phyloP scores from a whole-genome alignment of 306 rosid genomes.

The Arachis hypogaea region DNA sequence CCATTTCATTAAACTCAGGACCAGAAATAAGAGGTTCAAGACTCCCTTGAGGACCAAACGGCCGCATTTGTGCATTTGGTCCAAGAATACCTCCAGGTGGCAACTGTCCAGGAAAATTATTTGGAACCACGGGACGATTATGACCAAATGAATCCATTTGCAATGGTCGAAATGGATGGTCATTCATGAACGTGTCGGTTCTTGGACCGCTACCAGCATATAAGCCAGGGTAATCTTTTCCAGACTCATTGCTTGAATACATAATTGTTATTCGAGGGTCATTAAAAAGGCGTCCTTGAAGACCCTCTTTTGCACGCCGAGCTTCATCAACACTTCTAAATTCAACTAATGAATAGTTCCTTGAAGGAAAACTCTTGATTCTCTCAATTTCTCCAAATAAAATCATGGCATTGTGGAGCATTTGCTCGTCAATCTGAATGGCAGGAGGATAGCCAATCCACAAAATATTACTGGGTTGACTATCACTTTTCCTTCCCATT shows the following conservation, averaged over 20 bases:
- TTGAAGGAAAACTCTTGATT: constrained; percentile 87
- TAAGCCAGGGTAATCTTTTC: constrained; percentile 67
- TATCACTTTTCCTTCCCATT: constrained; percentile 65
- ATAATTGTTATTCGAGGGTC: constrained; percentile 90
- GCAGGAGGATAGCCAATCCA: constrained; percentile 95
- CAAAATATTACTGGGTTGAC: constrained; percentile 76
- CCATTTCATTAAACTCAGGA: constrained; percentile 66
- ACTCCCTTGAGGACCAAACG: constrained; percentile 79
- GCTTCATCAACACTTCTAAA: constrained; percentile 99
- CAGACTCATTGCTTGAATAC: constrained; percentile 88
- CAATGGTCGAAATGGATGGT: constrained; percentile 62
- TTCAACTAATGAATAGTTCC: constrained; percentile 87
- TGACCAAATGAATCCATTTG: constrained; percentile 70
- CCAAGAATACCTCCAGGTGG: constrained; percentile 62
- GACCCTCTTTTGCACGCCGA: constrained; percentile 97
- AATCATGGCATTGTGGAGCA: constrained; percentile 99
- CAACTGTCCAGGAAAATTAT: constrained; percentile 67
- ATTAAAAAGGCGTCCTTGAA: constrained; percentile 95
- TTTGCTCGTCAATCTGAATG: constrained; percentile 94
- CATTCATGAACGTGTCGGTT: constrained; percentile 64
- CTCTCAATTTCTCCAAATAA: constrained; percentile 98
- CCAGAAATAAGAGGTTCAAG: constrained; percentile 66
- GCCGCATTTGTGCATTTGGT: constrained; percentile 65
- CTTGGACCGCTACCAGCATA: constrained; percentile 71
- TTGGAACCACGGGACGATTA: constrained; percentile 66